Conservation (phyloP, 129 eudicot genomes). For the Lactuca saligna region DNA sequence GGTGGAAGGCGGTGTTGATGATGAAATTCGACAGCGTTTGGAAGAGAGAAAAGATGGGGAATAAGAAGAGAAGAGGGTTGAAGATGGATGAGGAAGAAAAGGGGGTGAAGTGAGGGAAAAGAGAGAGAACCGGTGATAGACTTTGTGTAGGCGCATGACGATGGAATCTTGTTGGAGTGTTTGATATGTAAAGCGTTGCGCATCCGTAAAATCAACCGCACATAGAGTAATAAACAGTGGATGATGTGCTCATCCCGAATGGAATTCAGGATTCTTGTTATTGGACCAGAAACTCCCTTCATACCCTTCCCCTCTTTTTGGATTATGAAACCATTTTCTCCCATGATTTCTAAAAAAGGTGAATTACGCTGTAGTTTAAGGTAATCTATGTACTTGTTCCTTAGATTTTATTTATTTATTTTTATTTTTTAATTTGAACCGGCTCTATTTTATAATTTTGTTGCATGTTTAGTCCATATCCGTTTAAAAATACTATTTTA, state of each 20-base stretch:
- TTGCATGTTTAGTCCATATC: no score
- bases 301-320: background rate
- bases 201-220: background rate
- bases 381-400: no score
- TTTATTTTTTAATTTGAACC: no score
- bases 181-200: slow-evolving; percentile 15
- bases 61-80: slow-evolving; percentile 27
- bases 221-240: background rate
- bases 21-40: slow-evolving; percentile 33
- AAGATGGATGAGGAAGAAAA: slow-evolving; percentile 27
- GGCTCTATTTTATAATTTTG: no score
- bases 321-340: background rate
- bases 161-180: slow-evolving; percentile 16
- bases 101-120: slow-evolving; percentile 34
- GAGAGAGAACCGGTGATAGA: slow-evolving; percentile 71
- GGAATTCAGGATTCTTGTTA: background rate
- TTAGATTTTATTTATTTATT: no score
- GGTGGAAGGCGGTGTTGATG: slow-evolving; percentile 13
- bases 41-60: slow-evolving; percentile 25
- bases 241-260: background rate
- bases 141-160: slow-evolving; percentile 78
- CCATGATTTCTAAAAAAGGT: no score
- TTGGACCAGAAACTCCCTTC: background rate
- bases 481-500: no score
- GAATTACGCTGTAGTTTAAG: no score